Base-by-base conservation (phyloP, 139 green algal genomes). In the Chlorella sorokiniana region DNA sequence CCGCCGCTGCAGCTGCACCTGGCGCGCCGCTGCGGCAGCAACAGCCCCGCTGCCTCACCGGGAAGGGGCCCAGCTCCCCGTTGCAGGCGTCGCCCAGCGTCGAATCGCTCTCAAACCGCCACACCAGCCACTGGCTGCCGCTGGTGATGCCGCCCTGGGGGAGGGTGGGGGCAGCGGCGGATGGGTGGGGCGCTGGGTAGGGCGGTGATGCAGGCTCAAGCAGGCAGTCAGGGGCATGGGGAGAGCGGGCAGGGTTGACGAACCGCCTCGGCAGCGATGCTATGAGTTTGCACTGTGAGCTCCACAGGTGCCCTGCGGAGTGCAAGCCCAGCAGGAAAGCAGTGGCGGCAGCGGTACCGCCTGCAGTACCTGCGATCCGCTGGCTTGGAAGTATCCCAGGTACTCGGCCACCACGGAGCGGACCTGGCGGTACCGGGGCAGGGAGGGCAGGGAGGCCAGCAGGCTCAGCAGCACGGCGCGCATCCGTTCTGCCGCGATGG, bases 41-140 rank as follows among this genome's bases (percentile, higher is more conserved):
- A n/a, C n/a, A n/a, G n/a, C n/a, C 16, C 48, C 14, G 48, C 62
- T 33, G 29, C 1, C 77, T 31, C 67, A 83, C 85, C n/a, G 93
- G 93, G 75, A 93, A 96, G 25, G 82, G 63, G 5, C 93, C 93
- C 69, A 96, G 81, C 23, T 25, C 27, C 8, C 93, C 92, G 67
- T 52, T 38, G 37, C 77, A 65, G 22, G 94, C 94, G 84, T 96
- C 93, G 27, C 62, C 90, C 41, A 98, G 84, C 25, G 94, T 98
- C 48, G 92, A 87, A 85, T 98, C 95, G 62, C 79, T 91, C 89
- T 98, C 95, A 86, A 96, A 98, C 79, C 90, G 89, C 94, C 94
- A 98, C 37, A 98, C 90, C 63, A 97, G 90, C 95, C 94, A 97
- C 86, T 97, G 78, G 23, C 22, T 86, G 81, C 89, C 94, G 54